Evolutionary conservation across 2,329 filamentous ascomycete species (phyloP), one percentile per base, ranked within the genome.

Genomic region (Scytalidium sp.): DNA sequence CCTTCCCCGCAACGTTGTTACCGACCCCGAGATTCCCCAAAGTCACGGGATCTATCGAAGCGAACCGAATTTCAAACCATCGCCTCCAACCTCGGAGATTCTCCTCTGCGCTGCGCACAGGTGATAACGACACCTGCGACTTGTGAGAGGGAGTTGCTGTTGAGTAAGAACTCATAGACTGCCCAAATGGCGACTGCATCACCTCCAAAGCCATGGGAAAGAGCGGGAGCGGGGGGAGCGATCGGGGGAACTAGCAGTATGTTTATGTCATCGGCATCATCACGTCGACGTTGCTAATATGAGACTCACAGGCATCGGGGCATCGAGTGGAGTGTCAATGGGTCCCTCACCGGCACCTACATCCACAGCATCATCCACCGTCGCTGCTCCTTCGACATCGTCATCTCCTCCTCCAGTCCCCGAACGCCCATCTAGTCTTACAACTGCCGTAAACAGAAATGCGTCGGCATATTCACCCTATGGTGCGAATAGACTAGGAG

Each of bases 121-220:
- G 32, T 36, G 32, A 36, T 36, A 36, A 36, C 32, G 32, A 36
- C 32, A 36, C 13, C 32, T 36, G 32, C 13, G 32, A 36, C 32
- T 36, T 36, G 13, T 36, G 32, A 15, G 32, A 36, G 32, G 32
- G 32, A 36, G 32, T 36, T 36, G 32, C 32, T 36, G 32, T 36
- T 36, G 32, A 36, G 32, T n/a, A 36, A n/a, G 15, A 10, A 15
- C 32, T 15, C 32, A n/a, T 36, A 36, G 32, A 36, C 17, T 8
- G 32, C 32, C 32, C 32, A 46, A 17, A 66, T 66, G 59, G 50
- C 56, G 11, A 84, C 84, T 78, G 81, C 81, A 56, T 97, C 93
- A 70, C 94, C 94, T 66, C 94, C 94, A 49, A 99, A 99, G 74
- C 94, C 94, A 43, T 99, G 94, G 94, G 94, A 99, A 74, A 83